Base-by-base conservation (phyloP, 345 rosid species). In the Hypericum androsaemum region DNA sequence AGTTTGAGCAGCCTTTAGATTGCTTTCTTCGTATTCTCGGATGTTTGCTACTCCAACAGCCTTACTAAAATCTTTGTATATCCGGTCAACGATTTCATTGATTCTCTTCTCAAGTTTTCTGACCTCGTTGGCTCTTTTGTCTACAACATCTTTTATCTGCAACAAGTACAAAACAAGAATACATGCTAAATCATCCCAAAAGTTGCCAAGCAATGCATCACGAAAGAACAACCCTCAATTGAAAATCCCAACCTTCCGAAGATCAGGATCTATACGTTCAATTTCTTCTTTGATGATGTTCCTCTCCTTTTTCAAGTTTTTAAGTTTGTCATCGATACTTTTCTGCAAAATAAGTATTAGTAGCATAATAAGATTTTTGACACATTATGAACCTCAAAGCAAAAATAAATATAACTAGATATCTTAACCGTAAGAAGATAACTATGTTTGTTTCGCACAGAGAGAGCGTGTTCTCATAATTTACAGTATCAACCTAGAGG, bases 21-120 rank as follows among this genome's bases (percentile, higher is more conserved):
- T 94, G 61, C 77, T 85, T 74, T 92, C 98, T 68, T 92, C 97
- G 70, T 85, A 92, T 72, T 85, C 94, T 52, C 94, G 98, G 60
- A 92, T 88, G 67, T 92, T 92, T 61, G 80, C 72, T 60, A 92
- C 94, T 32, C 95, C 95, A 57, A 88, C 97, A 64, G 73, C 62
- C 53, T 54, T 69, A 71, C 98, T 88, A 66, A 92, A 92, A 56
- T 75, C 77, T 74, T 66, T 77, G 70, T 73, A 88, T 53, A 92
- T 77, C 50, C 72, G 69, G 51, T 92, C 98, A 59, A 83, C 88
- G 59, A 85, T 81, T 79, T 81, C 82, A 70, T 92, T 92, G 61
- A 92, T 92, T 76, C 80, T 77, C 72, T 74, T 83, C 80, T 85
- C 98, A 71, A 85, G 70, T 71, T 78, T 83, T 65, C 58, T 74